phyloP scores from a whole-genome alignment of 768 basidiomycete species.

The Panus rudis region DNA sequence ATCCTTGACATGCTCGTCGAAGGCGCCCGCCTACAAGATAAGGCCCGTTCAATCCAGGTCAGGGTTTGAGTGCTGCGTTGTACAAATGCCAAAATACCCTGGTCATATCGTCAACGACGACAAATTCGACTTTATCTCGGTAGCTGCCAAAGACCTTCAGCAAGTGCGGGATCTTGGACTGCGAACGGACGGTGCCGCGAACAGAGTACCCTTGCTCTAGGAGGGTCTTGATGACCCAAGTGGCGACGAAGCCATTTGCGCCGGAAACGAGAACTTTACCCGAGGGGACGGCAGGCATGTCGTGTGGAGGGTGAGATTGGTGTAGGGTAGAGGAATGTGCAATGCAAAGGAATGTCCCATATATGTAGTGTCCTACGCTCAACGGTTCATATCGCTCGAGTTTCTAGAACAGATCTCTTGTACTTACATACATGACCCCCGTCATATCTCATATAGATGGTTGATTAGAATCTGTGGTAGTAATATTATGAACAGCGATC shows the following conservation, averaged over 20 bases:
- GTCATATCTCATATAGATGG: too few relatives aligned
- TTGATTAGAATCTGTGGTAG: too few relatives aligned
- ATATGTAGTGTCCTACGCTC: too few relatives aligned
- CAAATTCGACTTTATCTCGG: constrained; percentile 32
- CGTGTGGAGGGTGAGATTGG: background rate
- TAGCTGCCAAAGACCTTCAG: constrained; percentile 28
- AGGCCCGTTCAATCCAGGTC: background rate
- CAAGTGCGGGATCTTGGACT: constrained; percentile 37
- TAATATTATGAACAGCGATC: too few relatives aligned
- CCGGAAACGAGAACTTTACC: constrained; percentile 22
- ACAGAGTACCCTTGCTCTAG: constrained; percentile 32
- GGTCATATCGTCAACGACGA: constrained; percentile 41
- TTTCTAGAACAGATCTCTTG: too few relatives aligned
- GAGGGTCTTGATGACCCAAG: constrained; percentile 27
- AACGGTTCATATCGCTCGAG: too few relatives aligned
- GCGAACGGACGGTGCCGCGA: constrained; percentile 38
- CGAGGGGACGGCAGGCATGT: constrained; percentile 19
- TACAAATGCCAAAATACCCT: constrained; percentile 21
- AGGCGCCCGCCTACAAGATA: constrained; percentile 45
- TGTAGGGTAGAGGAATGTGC: too few relatives aligned
- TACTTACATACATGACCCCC: too few relatives aligned
- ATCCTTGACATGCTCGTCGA: constrained; percentile 70
- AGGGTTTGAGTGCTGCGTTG: background rate
- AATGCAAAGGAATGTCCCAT: too few relatives aligned
- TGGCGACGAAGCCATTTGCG: constrained; percentile 21